These are phyloP conservation scores for Nannochloris sp. DNA, from an alignment of 139 green algal genomes.

Conservation along the genomic window DNA sequence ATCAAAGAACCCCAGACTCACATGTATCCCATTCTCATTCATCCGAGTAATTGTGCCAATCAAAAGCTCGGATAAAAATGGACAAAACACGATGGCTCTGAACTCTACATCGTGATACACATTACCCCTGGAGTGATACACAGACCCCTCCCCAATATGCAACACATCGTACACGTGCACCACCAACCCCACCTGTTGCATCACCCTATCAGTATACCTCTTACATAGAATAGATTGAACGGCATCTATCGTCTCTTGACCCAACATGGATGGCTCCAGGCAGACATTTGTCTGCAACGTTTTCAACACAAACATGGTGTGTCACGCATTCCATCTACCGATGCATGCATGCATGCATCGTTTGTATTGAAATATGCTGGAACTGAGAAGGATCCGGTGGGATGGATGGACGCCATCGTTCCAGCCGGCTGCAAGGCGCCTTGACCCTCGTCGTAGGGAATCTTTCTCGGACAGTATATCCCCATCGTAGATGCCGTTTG, in stretches of 20 bases:
- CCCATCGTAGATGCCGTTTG: too few relatives aligned
- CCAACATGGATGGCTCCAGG: neutral
- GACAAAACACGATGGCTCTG: constrained; percentile 77
- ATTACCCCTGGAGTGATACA: constrained; percentile 75
- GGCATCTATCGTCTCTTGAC: neutral
- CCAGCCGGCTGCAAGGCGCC: too few relatives aligned
- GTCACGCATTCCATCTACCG: neutral
- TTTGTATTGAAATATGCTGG: neutral
- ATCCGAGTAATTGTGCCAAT: constrained; percentile 60
- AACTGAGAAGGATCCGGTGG: too few relatives aligned
- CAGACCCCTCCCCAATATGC: constrained; percentile 59
- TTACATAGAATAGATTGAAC: constrained; percentile 39
- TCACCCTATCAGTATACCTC: constrained; percentile 60
- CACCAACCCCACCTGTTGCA: constrained; percentile 64
- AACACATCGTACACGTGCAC: constrained; percentile 84
- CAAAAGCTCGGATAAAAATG: constrained; percentile 78
- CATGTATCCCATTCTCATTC: constrained; percentile 48
- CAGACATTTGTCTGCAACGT: constrained; percentile 2
- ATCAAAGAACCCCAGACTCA: constrained; percentile 85
- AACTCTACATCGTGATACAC: constrained; percentile 67
- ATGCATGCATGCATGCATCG: neutral
- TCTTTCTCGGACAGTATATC: too few relatives aligned
- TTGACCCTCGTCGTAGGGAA: too few relatives aligned
- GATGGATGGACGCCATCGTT: too few relatives aligned
- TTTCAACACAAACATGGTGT: neutral